Evolutionary conservation across 2,329 filamentous ascomycete genomes (phyloP), one percentile per base, ranked within the genome.

Genomic region (Hymenoscyphus salicellus): DNA sequence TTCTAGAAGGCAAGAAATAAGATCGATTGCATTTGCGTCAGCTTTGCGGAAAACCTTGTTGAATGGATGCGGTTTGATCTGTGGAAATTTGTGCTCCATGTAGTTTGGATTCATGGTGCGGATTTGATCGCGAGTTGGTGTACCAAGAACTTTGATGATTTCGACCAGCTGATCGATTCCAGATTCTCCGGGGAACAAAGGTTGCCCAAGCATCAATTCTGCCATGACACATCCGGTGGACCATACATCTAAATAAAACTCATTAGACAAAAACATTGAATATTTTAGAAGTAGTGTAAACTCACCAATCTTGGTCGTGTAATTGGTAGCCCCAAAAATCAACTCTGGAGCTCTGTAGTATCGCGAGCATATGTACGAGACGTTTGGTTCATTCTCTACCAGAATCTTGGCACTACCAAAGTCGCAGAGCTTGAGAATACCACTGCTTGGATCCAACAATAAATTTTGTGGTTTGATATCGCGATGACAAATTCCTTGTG

Each of bases 21-120:
- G 83, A 75, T 98, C 93, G 74, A 99, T 96, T 46, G 95, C 94
- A 74, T 92, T 93, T 36, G 88, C 85, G 71, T 97, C 92, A 63
- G 95, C 95, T 85, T 96, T 97, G 72, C 95, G 89, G 86, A 99
- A 98, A 63, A 99, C 95, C 86, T 98, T 98, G 82, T 91, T 96
- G 84, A 99, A 99, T 32, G 95, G 95, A 76, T 99, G 95, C 65
- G 95, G 95, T 83, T 99, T 99, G 83, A 99, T 99, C 79, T 99
- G 95, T 58, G 95, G 95, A 80, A 99, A 99, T 82, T 98, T 98
- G 83, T 99, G 95, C 82, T 99, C 95, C 95, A 99, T 99, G 80
- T 99, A 99, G 80, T 99, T 99, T 65, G 95, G 95, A 80, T 99
- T 99, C 95, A 99, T 99, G 70, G 95, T 99, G 72, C 95, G 91